Conservation (phyloP, 2,329 filamentous ascomycete genomes). For the Pseudocercospora pini-densiflorae region DNA sequence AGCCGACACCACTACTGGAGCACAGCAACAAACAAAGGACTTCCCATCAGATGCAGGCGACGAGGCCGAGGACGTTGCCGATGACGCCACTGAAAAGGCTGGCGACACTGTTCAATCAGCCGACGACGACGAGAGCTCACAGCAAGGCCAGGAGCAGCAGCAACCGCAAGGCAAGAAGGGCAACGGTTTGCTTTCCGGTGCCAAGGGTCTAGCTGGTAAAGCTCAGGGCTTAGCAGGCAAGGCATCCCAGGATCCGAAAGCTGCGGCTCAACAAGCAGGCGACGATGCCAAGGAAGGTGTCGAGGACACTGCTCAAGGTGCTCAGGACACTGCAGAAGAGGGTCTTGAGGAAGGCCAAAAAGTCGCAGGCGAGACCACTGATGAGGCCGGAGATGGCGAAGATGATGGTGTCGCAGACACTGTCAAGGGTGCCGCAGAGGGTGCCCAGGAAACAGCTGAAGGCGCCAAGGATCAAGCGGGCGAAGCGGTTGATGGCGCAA, state of each 20-base stretch:
- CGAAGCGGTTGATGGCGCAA: constrained; percentile 31
- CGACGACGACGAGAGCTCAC: constrained; percentile 37
- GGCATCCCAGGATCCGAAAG: constrained; percentile 44
- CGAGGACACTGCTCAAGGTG: constrained; percentile 41
- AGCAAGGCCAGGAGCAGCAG: constrained; percentile 36
- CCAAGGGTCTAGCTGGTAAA: constrained; percentile 52
- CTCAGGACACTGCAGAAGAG: constrained; percentile 38
- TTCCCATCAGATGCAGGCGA: constrained; percentile 46
- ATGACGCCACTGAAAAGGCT: constrained; percentile 51
- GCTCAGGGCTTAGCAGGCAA: constrained; percentile 53
- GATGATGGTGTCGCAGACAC: constrained; percentile 13
- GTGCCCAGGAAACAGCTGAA: constrained; percentile 34
- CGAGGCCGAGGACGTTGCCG: constrained; percentile 42
- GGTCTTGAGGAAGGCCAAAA: constrained; percentile 39
- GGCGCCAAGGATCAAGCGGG: constrained; percentile 33
- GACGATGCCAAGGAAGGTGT: constrained; percentile 41
- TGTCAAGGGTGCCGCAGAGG: constrained; percentile 20
- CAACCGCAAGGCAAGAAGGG: constrained; percentile 34
- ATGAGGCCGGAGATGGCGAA: constrained; percentile 37
- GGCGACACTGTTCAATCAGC: constrained; percentile 40
- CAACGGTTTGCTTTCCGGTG: constrained; percentile 48
- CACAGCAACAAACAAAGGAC: constrained; percentile 50
- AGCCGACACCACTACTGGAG: constrained; percentile 40
- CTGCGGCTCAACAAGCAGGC: constrained; percentile 31
- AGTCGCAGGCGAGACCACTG: constrained; percentile 38